Percentiles rank a stretch among this genome's conserved stretches.
Conservation (phyloP, 495 filamentous ascomycete genomes). For the Hypomontagnella monticulosa region DNA sequence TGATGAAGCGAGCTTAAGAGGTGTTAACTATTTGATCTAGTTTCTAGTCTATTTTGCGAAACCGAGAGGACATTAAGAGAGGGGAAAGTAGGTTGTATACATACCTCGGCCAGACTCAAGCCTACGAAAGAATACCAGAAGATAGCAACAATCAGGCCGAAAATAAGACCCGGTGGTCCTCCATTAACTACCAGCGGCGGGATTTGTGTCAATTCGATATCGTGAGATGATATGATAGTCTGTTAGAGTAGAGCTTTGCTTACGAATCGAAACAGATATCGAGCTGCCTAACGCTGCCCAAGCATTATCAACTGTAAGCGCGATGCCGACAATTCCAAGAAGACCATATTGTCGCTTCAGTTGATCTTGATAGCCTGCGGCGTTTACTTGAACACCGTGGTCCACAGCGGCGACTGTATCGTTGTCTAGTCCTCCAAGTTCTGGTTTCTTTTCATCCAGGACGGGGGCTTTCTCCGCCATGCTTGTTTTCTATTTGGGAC, state of each 20-base stretch:
- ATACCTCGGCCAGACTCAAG: slow-evolving; percentile 54
- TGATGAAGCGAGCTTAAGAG: slow-evolving; percentile 72
- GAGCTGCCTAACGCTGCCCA: slow-evolving; percentile 66
- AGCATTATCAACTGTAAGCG: slow-evolving; percentile 63
- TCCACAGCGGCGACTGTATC: slow-evolving; percentile 51
- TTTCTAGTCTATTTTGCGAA: background rate
- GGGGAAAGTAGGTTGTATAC: background rate
- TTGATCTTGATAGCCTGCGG: slow-evolving; percentile 66
- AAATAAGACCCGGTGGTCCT: slow-evolving; percentile 66
- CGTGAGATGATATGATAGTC: background rate
- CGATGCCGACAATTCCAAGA: slow-evolving; percentile 60
- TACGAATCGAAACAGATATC: slow-evolving; percentile 63
- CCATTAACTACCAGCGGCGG: slow-evolving; percentile 57
- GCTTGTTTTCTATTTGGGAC: background rate
- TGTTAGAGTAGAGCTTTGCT: slow-evolving; percentile 24
- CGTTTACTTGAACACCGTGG: slow-evolving; percentile 58
- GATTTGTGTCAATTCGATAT: slow-evolving; percentile 13
- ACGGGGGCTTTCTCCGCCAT: slow-evolving; percentile 43
- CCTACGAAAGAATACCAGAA: slow-evolving; percentile 59
- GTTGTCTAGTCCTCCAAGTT: slow-evolving; percentile 35
- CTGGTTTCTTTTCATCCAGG: slow-evolving; percentile 46
- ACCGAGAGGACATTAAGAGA: background rate
- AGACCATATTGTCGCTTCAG: slow-evolving; percentile 66
- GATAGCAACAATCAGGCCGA: slow-evolving; percentile 59
- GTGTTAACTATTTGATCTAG: slow-evolving; percentile 1